phyloP scores from a whole-genome alignment of 345 rosid species.

The Populus nigra region DNA sequence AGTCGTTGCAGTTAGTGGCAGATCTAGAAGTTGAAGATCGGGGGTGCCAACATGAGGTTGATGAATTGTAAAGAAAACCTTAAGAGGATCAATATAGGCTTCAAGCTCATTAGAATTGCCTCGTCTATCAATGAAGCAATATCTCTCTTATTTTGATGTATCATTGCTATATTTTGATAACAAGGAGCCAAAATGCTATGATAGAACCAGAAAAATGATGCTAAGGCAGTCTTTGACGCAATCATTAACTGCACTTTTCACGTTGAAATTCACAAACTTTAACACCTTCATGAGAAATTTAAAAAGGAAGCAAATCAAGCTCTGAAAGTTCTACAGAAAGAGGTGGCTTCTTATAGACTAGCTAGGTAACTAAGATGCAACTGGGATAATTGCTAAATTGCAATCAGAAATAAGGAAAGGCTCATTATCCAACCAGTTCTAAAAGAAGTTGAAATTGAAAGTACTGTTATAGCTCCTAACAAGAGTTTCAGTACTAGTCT shows the following conservation, averaged over 20 bases:
- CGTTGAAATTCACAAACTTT: constrained; percentile 94
- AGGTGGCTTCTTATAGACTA: constrained; percentile 89
- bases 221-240: constrained; percentile 86
- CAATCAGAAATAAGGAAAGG: constrained; percentile 97
- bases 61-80: constrained; percentile 71
- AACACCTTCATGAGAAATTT: constrained; percentile 94
- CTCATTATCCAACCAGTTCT: constrained; percentile 52
- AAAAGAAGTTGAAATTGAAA: constrained; percentile 58
- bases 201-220: constrained; percentile 56
- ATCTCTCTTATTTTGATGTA: constrained; percentile 75
- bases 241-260: constrained; percentile 88
- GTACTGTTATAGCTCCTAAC: constrained; percentile 54
- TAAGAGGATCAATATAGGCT: constrained; percentile 58
- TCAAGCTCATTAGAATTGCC: constrained; percentile 52
- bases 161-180: constrained; percentile 48
- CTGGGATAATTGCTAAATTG: constrained; percentile 94
- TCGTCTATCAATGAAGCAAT: constrained; percentile 69
- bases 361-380: constrained; percentile 99
- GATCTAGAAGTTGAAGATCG: constrained; percentile 69
- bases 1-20: no score
- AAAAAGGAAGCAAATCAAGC: constrained; percentile 95
- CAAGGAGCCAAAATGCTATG: constrained; percentile 46
- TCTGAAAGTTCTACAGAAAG: constrained; percentile 91
- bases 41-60: constrained; percentile 61
- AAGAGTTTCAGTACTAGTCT: constrained; percentile 91